Evolutionary conservation across 805 yeast genomes (phyloP).

Genomic region (Lachancea cidri): DNA sequence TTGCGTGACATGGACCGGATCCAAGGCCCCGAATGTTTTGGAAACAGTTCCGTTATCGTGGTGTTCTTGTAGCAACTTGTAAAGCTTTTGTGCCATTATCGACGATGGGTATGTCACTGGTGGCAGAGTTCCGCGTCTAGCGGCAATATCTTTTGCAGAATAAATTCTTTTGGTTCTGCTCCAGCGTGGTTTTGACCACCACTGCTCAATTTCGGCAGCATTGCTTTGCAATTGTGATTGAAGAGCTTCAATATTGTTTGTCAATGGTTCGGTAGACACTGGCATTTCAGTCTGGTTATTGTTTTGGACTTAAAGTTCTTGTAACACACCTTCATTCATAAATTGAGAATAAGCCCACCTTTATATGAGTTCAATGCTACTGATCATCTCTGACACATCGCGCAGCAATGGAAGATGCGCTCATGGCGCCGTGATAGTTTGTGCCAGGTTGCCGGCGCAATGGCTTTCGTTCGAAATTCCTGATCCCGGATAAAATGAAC

Average conservation of each 20-base stretch:
- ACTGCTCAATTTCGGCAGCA: conserved; percentile 65
- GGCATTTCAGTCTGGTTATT: conserved; percentile 6
- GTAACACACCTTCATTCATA: too few relatives aligned
- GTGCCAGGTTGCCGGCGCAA: background rate
- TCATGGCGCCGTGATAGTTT: conserved; percentile 1
- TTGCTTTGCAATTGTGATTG: conserved; percentile 36
- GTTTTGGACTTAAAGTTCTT: background rate
- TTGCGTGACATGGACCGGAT: conserved; percentile 92
- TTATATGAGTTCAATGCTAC: background rate
- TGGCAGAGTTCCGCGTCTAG: conserved; percentile 77
- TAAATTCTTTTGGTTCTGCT: conserved; percentile 79
- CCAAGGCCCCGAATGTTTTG: conserved; percentile 92
- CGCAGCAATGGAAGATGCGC: conserved; percentile 1
- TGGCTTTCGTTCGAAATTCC: background rate
- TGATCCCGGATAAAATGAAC: conserved; percentile 13
- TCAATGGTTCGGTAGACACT: background rate
- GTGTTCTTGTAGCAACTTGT: conserved; percentile 62
- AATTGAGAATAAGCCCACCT: too few relatives aligned
- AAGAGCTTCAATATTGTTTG: conserved; percentile 7
- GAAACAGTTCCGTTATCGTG: conserved; percentile 48
- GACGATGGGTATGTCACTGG: conserved; percentile 67
- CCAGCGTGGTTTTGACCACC: conserved; percentile 98
- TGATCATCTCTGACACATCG: background rate
- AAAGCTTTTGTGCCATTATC: conserved; percentile 77
- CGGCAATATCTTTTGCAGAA: conserved; percentile 82